These are phyloP conservation scores for Phytomonas francai DNA, from an alignment of 208 protist genomes.

Conservation along the genomic window DNA sequence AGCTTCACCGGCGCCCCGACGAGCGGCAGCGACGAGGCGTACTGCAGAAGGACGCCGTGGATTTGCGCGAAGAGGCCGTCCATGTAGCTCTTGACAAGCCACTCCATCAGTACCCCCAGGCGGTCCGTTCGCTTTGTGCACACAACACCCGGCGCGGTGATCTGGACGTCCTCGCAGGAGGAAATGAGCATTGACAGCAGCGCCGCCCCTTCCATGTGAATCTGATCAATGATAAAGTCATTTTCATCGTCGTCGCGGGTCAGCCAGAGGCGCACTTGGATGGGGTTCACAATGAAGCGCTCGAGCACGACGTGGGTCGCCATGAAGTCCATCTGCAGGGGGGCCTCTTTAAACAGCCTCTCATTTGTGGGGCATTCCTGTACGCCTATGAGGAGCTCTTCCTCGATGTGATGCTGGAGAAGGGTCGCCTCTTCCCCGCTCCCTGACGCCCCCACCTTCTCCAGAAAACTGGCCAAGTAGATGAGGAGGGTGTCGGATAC, in stretches of 20 bases:
- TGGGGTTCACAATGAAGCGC: constrained; percentile 82
- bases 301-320: constrained; percentile 63
- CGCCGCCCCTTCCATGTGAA: constrained; percentile 54
- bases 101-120: constrained; percentile 56
- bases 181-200: constrained; percentile 78
- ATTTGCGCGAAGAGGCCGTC: constrained; percentile 57
- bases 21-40: constrained; percentile 80
- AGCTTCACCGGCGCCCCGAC: constrained; percentile 80
- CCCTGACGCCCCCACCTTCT: constrained; percentile 2
- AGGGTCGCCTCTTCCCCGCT: constrained; percentile 1
- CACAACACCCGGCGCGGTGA: constrained; percentile 65
- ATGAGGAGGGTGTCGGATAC: constrained; percentile 78
- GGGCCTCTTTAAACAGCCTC: constrained; percentile 41
- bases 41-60: constrained; percentile 71
- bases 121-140: constrained; percentile 43
- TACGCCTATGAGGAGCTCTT: constrained; percentile 14
- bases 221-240: constrained; percentile 76
- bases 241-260: constrained; percentile 58
- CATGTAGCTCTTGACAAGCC: constrained; percentile 67
- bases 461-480: constrained; percentile 32
- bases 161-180: constrained; percentile 71
- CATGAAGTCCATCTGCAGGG: constrained; percentile 47
- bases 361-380: constrained; percentile 24
- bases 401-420: background rate
- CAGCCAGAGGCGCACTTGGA: constrained; percentile 77